phyloP scores from a whole-genome alignment of 2,329 filamentous ascomycete species.

The Diaporthe amygdali region DNA sequence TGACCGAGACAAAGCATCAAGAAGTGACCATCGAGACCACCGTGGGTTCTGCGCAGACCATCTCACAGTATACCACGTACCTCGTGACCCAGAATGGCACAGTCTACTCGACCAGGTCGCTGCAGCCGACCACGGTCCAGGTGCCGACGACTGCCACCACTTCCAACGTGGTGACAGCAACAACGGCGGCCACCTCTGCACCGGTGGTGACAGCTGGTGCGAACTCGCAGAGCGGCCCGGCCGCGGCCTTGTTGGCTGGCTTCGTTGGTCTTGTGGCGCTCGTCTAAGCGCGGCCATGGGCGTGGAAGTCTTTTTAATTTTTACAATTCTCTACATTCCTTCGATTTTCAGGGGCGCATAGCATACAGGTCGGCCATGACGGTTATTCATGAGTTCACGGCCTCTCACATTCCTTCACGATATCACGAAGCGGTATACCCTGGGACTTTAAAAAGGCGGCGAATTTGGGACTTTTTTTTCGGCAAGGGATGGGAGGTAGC shows the following conservation, averaged over 20 bases:
- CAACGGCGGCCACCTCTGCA: conserved; percentile 27
- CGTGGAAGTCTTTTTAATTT: neutral
- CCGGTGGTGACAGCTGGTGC: conserved; percentile 36
- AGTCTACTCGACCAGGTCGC: conserved; percentile 30
- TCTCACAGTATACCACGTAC: conserved; percentile 42
- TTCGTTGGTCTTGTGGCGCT: conserved; percentile 44
- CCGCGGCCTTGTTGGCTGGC: conserved; percentile 43
- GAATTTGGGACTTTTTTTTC: neutral
- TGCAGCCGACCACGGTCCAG: conserved; percentile 35
- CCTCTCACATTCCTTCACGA: conserved; percentile 22
- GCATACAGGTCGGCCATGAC: conserved; percentile 13
- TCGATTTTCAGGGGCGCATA: conserved; percentile 3
- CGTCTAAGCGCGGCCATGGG: conserved; percentile 31
- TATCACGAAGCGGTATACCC: conserved; percentile 17
- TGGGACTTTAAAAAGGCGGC: conserved; percentile 1
- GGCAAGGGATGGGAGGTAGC: neutral
- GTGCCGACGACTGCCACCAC: conserved; percentile 36
- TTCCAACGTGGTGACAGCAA: conserved; percentile 31
- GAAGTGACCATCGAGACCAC: conserved; percentile 48
- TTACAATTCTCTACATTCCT: conserved; percentile 17
- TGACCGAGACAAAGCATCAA: conserved; percentile 44
- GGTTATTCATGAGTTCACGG: conserved; percentile 1
- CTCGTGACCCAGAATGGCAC: conserved; percentile 37
- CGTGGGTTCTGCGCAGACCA: conserved; percentile 36
- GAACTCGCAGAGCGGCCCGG: conserved; percentile 39